phyloP scores from a whole-genome alignment of 1,284 basidiomycete species.

The Pyrrhoderma noxium region DNA sequence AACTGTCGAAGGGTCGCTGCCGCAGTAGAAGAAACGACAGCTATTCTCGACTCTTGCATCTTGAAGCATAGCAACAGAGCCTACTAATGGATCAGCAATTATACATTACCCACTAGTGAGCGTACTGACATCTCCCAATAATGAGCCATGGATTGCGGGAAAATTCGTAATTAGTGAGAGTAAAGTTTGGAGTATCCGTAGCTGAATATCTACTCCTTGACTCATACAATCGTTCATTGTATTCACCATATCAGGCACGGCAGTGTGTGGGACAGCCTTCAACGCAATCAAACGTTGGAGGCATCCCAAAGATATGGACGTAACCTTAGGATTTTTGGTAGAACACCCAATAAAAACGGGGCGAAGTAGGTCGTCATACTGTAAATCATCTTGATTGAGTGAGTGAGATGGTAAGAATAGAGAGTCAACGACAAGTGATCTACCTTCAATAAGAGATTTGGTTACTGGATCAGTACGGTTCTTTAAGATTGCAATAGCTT shows the following conservation, averaged over 20 bases:
- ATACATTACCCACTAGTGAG: neutral
- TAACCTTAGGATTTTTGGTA: slow-evolving; percentile 90
- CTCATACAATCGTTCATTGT: slow-evolving; percentile 84
- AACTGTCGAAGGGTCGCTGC: slow-evolving; percentile 94
- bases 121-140: slow-evolving; percentile 69
- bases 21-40: slow-evolving; percentile 94
- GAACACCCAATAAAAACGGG: slow-evolving; percentile 93
- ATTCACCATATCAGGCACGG: slow-evolving; percentile 70
- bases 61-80: slow-evolving; percentile 90
- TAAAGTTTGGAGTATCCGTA: slow-evolving; percentile 86
- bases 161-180: slow-evolving; percentile 87
- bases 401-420: neutral
- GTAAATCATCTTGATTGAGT: slow-evolving; percentile 53
- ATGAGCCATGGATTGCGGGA: slow-evolving; percentile 66
- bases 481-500: slow-evolving; percentile 72
- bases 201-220: slow-evolving; percentile 91
- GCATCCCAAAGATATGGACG: slow-evolving; percentile 85
- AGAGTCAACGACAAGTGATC: slow-evolving; percentile 23
- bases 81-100: slow-evolving; percentile 32
- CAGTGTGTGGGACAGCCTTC: slow-evolving; percentile 75
- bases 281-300: slow-evolving; percentile 87
- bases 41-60: slow-evolving; percentile 90
- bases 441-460: slow-evolving; percentile 55
- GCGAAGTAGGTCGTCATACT: slow-evolving; percentile 74
- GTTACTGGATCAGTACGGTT: slow-evolving; percentile 66